A percentile compares a stretch with the other conserved stretches of the same genome.
Evolutionary conservation across 2,329 filamentous ascomycete species (phyloP).

Genomic region (Nigrospora sphaerica): DNA sequence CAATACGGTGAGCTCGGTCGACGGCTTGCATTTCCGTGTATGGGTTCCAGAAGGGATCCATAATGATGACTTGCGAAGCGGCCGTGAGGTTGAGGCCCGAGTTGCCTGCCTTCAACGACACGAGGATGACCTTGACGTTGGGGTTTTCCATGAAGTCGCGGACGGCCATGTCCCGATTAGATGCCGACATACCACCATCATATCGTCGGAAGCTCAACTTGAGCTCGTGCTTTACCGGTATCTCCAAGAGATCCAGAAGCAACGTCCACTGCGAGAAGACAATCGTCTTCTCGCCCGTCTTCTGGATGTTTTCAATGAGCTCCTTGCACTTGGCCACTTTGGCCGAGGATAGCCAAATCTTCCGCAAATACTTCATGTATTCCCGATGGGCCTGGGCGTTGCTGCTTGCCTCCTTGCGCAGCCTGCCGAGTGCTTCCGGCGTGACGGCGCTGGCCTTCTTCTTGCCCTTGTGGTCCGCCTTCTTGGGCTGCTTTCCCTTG

Average conservation of each 20-base stretch:
- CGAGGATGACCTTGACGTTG: conserved; percentile 61
- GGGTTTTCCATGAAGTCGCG: conserved; percentile 55
- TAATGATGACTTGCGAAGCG: conserved; percentile 79
- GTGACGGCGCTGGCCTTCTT: conserved; percentile 32
- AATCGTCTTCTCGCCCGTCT: conserved; percentile 64
- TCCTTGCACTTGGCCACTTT: conserved; percentile 67
- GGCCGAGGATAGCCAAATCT: conserved; percentile 66
- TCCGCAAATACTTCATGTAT: conserved; percentile 63
- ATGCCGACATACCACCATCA: conserved; percentile 67
- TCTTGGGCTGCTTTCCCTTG: conserved; percentile 21
- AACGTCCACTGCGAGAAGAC: conserved; percentile 80
- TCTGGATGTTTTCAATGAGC: conserved; percentile 43
- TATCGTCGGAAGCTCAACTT: conserved; percentile 59
- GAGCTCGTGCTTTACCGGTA: conserved; percentile 52
- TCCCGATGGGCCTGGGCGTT: conserved; percentile 58
- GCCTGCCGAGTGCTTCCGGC: conserved; percentile 23
- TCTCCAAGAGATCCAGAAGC: conserved; percentile 68
- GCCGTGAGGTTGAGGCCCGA: conserved; percentile 79
- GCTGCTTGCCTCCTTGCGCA: conserved; percentile 60
- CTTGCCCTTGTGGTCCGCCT: conserved; percentile 34
- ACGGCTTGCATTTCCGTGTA: conserved; percentile 90
- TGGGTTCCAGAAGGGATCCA: conserved; percentile 93
- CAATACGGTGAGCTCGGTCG: conserved; percentile 83
- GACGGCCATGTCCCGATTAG: conserved; percentile 60
- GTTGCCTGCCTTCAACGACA: conserved; percentile 75